These are phyloP conservation scores for Rosa persica DNA, from an alignment of 306 rosid genomes.

Conservation along the genomic window DNA sequence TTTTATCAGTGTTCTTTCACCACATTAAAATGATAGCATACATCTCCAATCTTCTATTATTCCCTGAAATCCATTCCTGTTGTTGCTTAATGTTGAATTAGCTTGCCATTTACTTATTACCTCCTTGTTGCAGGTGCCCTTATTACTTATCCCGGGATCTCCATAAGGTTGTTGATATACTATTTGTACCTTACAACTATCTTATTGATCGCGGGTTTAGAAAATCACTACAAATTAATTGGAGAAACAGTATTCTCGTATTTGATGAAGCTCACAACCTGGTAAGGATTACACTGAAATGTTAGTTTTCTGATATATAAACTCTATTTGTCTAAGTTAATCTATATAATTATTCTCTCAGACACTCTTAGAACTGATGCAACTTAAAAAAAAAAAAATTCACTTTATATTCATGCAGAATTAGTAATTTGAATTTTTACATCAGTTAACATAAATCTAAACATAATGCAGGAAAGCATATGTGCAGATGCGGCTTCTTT, in stretches of 20 bases:
- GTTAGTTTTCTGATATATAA: slow-evolving; percentile 19
- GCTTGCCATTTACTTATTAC: slow-evolving; percentile 22
- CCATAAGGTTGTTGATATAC: slow-evolving; percentile 74
- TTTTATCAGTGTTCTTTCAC: slow-evolving; percentile 26
- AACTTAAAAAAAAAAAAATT: not conserved
- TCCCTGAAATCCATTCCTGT: not conserved
- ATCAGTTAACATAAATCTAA: slow-evolving; percentile 22
- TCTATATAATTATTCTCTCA: slow-evolving; percentile 13
- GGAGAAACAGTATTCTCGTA: slow-evolving; percentile 79
- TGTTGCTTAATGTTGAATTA: slow-evolving; percentile 28
- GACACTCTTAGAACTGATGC: not conserved
- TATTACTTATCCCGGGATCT: slow-evolving; percentile 86
- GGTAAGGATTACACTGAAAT: slow-evolving; percentile 39
- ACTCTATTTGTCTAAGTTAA: slow-evolving; percentile 16
- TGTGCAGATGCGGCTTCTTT: slow-evolving; percentile 98
- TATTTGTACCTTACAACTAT: slow-evolving; percentile 94
- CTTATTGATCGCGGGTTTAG: slow-evolving; percentile 75
- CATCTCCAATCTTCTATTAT: not conserved
- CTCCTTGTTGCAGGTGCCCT: slow-evolving; percentile 69
- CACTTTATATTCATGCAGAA: not conserved
- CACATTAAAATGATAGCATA: not conserved
- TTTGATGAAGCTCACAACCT: slow-evolving; percentile 99
- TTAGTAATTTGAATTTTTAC: slow-evolving; percentile 15
- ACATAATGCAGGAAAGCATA: slow-evolving; percentile 76
- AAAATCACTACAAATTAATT: slow-evolving; percentile 49